Base-by-base conservation (phyloP, 805 yeast genomes). In the Kurtzmaniella cleridarum region DNA sequence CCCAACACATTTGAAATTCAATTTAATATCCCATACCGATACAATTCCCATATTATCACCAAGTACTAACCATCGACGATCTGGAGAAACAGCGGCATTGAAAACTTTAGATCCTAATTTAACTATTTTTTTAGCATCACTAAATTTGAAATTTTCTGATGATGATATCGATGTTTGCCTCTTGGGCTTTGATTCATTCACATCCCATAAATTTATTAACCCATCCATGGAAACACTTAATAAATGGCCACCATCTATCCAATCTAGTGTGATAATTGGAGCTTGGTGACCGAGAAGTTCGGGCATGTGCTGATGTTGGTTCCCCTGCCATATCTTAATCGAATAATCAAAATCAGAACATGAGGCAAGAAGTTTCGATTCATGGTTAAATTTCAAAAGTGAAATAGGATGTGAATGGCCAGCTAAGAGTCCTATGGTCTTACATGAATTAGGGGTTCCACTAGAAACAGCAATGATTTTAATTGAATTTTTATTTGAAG, bases 271-370 rank as follows among this genome's bases (percentile, higher is more conserved):
- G 2, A 78, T 64, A 7, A 81, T 66, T 20, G 86, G 78, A 40
- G 79, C 75, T 1, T 76, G 65, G 53, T 82, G 88, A 6, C 41
- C 45, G 34, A 56, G 60, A 27, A 64, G 43, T 38, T 63, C 66
- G 26, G 60, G 72, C 27, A 72, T 60, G 23, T 78, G 72, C 42
- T 75, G 76, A 17, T 75, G 61, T 26, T 79, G 74, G 20, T 73
- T 72, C 28, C 88, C 83, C 50, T 72, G 76, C 95, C 96, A 90
- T 15, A 88, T 66, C 48, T 86, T 75, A 7, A 89, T 70, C 0
- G 75, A 66, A 40, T 76, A 73, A 55, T 90, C 96, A 17, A 38
- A 49, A 53, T 86, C 95, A 1, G 95, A 79, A 7, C 86, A 80
- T 2, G 90, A 78, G 3, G 88, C 79, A 30, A 90, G 63, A 24